Evolutionary conservation across 768 basidiomycete genomes (phyloP).

Genomic region (Rhizopogon sp.): DNA sequence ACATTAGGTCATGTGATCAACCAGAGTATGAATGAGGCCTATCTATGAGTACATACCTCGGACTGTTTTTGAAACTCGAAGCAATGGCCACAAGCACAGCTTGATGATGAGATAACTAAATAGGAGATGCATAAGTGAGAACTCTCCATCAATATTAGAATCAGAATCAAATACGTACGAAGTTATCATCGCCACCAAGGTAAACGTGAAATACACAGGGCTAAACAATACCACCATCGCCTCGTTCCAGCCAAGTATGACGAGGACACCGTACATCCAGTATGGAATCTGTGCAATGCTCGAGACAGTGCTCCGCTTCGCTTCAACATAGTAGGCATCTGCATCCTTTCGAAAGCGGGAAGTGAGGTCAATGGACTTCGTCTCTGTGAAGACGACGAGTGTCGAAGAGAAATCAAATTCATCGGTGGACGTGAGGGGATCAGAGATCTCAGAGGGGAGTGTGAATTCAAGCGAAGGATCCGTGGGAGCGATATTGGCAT

Average conservation of each 20-base stretch:
- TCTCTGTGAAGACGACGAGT: constrained; percentile 78
- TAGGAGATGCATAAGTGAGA: background rate
- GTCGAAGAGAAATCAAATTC: constrained; percentile 83
- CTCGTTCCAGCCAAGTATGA: constrained; percentile 97
- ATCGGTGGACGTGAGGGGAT: constrained; percentile 35
- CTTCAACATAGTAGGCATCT: constrained; percentile 96
- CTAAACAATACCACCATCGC: constrained; percentile 95
- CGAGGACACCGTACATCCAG: constrained; percentile 93
- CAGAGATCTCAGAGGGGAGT: constrained; percentile 50
- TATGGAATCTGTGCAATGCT: constrained; percentile 90
- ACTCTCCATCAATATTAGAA: background rate
- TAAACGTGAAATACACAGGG: constrained; percentile 84
- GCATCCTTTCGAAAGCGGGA: constrained; percentile 89
- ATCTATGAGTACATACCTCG: constrained; percentile 46
- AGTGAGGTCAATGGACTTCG: constrained; percentile 71
- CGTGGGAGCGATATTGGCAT: constrained; percentile 71
- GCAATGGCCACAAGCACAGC: constrained; percentile 73
- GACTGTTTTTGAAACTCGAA: constrained; percentile 60
- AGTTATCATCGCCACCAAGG: constrained; percentile 58
- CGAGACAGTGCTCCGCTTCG: constrained; percentile 92
- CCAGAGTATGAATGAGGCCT: too few species aligned
- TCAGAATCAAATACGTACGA: constrained; percentile 50
- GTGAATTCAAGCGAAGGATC: constrained; percentile 61
- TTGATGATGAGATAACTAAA: constrained; percentile 63
- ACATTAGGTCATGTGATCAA: too few species aligned